Conservation (phyloP, 805 yeast species). For the Metahyphopichia silvanorum region DNA sequence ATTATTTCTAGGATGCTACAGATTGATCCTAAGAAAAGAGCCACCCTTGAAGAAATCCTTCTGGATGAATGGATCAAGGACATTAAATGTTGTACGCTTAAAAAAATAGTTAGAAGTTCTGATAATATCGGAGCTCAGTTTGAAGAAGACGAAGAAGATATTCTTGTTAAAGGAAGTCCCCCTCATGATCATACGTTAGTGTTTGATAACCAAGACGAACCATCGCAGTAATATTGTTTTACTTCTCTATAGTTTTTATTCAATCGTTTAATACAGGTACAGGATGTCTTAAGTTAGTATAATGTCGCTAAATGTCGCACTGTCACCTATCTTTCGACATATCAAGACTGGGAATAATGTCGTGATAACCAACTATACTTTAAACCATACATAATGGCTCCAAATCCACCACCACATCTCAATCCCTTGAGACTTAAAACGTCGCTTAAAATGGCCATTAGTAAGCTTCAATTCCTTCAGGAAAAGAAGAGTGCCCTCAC, state of each 20-base stretch:
- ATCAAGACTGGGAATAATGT: background rate
- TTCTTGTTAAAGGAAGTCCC: slow-evolving; percentile 34
- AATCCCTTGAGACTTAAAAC: slow-evolving; percentile 37
- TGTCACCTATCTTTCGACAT: no score
- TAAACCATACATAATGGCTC: slow-evolving; percentile 1
- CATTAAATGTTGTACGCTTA: slow-evolving; percentile 59
- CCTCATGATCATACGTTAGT: slow-evolving; percentile 40
- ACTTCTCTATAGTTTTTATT: background rate
- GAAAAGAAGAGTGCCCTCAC: slow-evolving; percentile 72
- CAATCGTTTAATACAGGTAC: no score
- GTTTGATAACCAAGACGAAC: slow-evolving; percentile 12
- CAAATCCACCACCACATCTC: slow-evolving; percentile 21
- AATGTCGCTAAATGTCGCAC: no score
- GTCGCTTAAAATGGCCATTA: slow-evolving; percentile 63
- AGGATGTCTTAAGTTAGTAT: no score
- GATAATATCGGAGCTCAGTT: slow-evolving; percentile 18
- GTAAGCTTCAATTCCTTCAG: slow-evolving; percentile 66
- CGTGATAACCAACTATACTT: background rate
- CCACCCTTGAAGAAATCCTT: slow-evolving; percentile 62
- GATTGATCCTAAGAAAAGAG: slow-evolving; percentile 59
- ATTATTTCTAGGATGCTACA: slow-evolving; percentile 63
- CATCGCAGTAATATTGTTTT: background rate
- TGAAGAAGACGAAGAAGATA: slow-evolving; percentile 37
- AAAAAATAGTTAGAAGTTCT: slow-evolving; percentile 15
- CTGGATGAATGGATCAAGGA: slow-evolving; percentile 69